Base-by-base conservation (phyloP, 768 basidiomycete genomes). In the Lactarius vividus region DNA sequence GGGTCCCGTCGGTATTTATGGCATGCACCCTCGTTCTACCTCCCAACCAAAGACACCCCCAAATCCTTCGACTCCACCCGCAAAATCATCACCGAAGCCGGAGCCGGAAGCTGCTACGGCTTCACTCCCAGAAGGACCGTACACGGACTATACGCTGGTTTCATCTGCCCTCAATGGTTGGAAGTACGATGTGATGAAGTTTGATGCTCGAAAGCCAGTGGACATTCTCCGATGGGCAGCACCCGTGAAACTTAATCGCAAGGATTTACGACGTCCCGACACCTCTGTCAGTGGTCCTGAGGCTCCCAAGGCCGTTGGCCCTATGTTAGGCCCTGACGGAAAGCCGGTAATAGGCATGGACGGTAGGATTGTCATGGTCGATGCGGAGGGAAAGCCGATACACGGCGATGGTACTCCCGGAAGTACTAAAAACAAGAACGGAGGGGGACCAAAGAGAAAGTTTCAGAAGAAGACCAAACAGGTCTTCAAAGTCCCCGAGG, bases 141-240 rank as follows among this genome's bases (percentile, higher is more conserved):
- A 79, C 77, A 82, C 85, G 68, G 92, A 94, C 74, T 94, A 85
- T 79, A 84, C 83, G 73, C 84, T 94, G 72, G 83, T 92, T 75
- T 91, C 91, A 8, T 88, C 89, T 33, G 84, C 86, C 18, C 84
- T 89, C 73, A 90, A 91, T 74, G 91, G 89, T 31, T 94, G 92
- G 91, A 92, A 90, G 74, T 92, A 93, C 82, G 91, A 94, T 77
- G 85, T 95, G 65, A 92, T 95, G 89, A 93, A 93, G 76, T 93
- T 96, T 74, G 87, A 91, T 75, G 85, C 87, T 39, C 83, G 88
- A 63, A 88, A 88, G 72, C 79, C 82, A 18, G 78, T 92, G 62
- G 91, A 94, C 73, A 81, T 92, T 61, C 80, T 80, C 59, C 76
- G 78, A 35, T 94, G 93, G 89, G 75, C 79, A 37, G 79, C 79